Evolutionary conservation across 345 rosid genomes (phyloP), one percentile per base, ranked within the genome.

Genomic region (Clausena lansium): DNA sequence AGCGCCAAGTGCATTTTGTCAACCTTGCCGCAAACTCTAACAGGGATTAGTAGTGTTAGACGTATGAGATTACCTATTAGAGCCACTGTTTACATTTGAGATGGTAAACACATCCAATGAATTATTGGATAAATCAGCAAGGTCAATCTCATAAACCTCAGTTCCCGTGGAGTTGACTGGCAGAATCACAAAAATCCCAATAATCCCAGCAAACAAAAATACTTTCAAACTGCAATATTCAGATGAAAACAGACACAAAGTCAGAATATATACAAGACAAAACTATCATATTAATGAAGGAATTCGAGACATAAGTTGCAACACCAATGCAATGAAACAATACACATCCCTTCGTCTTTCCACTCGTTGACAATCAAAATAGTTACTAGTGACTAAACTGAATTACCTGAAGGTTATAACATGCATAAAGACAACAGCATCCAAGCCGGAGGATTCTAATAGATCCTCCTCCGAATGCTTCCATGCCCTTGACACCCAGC

Each of bases 91-190:
- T 50, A 95, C 87, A 83, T 95, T 95, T 38, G 96, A 92, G 82
- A 95, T 94, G 75, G 93, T 84, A 81, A 95, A 95, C 1, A 90
- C 79, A 81, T 95, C 99, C 91, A 93, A 82, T 14, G 98, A 93
- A 77, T 91, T 92, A 39, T 83, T 86, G 9, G 93, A 82, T 45
- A 94, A 84, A 82, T 93, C 90, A 15, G 73, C 76, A 38, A 92
- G 93, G 84, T 93, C 90, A 65, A 93, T 81, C 82, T 84, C 83
- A 1, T 70, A 60, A 71, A 95, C 89, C 79, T 87, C 89, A 83
- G 85, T 89, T 45, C 99, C 99, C 1, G 79, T 76, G 87, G 90
- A 85, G 82, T 95, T 91, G 60, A 95, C 91, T 77, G 99, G 99
- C 81, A 95, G 93, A 86, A 95, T 87, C 86, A 92, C 86, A 85